These are phyloP conservation scores for Acorus gramineus DNA, from an alignment of 106 monocot genomes.

Conservation along the genomic window DNA sequence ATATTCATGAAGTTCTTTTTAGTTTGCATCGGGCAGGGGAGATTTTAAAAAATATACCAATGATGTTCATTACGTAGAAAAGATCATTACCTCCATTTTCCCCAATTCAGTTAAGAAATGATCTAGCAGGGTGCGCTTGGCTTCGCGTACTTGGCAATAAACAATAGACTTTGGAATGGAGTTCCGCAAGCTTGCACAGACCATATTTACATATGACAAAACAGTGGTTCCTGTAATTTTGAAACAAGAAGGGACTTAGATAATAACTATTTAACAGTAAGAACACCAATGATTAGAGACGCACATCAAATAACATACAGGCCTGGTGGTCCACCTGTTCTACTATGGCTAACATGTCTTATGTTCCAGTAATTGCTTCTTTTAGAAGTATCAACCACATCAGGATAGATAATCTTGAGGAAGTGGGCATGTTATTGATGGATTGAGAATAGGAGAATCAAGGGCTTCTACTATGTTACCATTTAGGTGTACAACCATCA, in stretches of 20 bases:
- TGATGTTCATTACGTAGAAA: neutral
- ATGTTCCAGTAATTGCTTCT: too few relatives aligned
- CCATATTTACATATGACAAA: conserved; percentile 79
- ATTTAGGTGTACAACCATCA: too few relatives aligned
- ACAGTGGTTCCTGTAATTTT: conserved; percentile 50
- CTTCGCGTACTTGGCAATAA: conserved; percentile 80
- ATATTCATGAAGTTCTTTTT: neutral
- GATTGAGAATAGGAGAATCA: too few relatives aligned
- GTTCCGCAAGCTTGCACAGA: conserved; percentile 59
- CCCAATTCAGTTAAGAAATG: conserved; percentile 80
- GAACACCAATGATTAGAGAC: neutral
- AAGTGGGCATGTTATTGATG: too few relatives aligned
- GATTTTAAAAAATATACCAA: neutral
- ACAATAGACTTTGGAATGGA: conserved; percentile 89
- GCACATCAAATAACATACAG: too few relatives aligned
- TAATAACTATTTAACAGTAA: too few relatives aligned
- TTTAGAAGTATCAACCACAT: too few relatives aligned
- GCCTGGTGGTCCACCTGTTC: too few relatives aligned
- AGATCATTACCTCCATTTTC: conserved; percentile 42
- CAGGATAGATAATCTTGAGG: too few relatives aligned
- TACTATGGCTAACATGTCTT: too few relatives aligned
- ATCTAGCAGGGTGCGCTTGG: conserved; percentile 62
- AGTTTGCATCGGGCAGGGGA: neutral
- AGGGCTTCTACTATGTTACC: too few relatives aligned
- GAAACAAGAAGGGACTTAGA: neutral